Conservation (phyloP, 2,329 filamentous ascomycete genomes). For the Gaeumannomyces sp. region DNA sequence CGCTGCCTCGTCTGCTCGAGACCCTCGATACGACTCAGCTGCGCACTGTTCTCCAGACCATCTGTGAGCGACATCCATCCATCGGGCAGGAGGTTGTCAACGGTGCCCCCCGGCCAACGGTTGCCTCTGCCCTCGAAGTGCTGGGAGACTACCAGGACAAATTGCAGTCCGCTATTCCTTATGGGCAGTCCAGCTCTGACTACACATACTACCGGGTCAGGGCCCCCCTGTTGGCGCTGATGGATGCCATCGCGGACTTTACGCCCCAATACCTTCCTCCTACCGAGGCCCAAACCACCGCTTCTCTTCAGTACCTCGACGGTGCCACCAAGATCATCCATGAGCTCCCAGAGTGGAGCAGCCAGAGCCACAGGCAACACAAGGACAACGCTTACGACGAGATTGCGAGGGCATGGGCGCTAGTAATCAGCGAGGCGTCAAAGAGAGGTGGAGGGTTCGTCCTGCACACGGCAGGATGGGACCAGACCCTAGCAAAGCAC, state of each 20-base stretch:
- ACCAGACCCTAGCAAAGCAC: constrained; percentile 79
- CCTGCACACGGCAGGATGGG: constrained; percentile 86
- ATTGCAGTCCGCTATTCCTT: constrained; percentile 75
- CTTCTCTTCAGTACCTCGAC: constrained; percentile 82
- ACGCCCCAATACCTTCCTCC: constrained; percentile 94
- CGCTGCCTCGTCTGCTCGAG: constrained; percentile 73
- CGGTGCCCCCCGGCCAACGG: constrained; percentile 80
- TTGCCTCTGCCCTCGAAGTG: constrained; percentile 72
- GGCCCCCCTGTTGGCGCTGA: constrained; percentile 69
- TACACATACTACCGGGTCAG: constrained; percentile 93
- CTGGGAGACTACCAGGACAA: constrained; percentile 72
- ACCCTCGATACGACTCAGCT: constrained; percentile 83
- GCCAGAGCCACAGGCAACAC: constrained; percentile 79
- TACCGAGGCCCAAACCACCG: constrained; percentile 74
- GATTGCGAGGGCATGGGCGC: constrained; percentile 85
- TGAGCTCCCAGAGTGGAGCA: constrained; percentile 84
- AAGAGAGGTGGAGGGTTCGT: constrained; percentile 89
- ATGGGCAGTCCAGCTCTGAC: constrained; percentile 78
- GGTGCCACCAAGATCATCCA: constrained; percentile 88
- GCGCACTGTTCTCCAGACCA: constrained; percentile 77
- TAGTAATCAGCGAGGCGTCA: constrained; percentile 83
- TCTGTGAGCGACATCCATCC: constrained; percentile 84
- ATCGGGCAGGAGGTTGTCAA: constrained; percentile 79
- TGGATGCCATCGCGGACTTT: constrained; percentile 88
- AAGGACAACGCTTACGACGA: constrained; percentile 97